phyloP scores from a whole-genome alignment of 495 filamentous ascomycete species.

The Endocarpon pusillum region DNA sequence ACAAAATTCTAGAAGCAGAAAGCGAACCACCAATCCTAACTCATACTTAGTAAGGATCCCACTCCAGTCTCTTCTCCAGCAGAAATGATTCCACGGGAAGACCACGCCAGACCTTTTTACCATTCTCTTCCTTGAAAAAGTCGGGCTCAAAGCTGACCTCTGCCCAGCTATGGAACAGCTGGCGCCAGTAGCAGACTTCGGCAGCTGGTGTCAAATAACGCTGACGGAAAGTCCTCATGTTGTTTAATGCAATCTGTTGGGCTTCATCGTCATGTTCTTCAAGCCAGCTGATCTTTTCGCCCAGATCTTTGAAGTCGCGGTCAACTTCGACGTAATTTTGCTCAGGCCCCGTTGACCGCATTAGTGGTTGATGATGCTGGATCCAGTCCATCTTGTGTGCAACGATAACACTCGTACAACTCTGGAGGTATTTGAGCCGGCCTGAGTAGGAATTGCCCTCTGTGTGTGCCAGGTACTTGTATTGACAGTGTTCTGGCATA shows the following conservation, averaged over 20 bases:
- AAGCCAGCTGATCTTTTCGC: conserved; percentile 23
- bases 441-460: conserved; percentile 30
- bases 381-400: conserved; percentile 9
- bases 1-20: too few relatives aligned
- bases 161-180: conserved; percentile 30
- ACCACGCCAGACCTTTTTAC: conserved; percentile 10
- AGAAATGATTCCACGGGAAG: conserved; percentile 10
- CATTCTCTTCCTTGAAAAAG: conserved; percentile 10
- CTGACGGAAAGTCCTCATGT: conserved; percentile 23
- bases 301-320: conserved; percentile 28
- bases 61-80: conserved; percentile 6
- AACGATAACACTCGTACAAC: conserved; percentile 30
- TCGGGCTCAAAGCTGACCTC: conserved; percentile 16
- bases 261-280: conserved; percentile 20
- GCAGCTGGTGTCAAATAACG: conserved; percentile 32
- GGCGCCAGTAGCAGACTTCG: conserved; percentile 30
- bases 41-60: conserved; percentile 9
- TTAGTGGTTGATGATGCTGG: conserved; percentile 7
- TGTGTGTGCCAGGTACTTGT: conserved; percentile 26
- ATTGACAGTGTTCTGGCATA: conserved; percentile 26
- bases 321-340: conserved; percentile 34
- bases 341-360: conserved; percentile 18
- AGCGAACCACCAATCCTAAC: too few relatives aligned
- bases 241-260: conserved; percentile 27
- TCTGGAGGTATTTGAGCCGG: conserved; percentile 28